Evolutionary conservation across 2,329 filamentous ascomycete species (phyloP).

Genomic region (Pseudogymnoascus sp.): DNA sequence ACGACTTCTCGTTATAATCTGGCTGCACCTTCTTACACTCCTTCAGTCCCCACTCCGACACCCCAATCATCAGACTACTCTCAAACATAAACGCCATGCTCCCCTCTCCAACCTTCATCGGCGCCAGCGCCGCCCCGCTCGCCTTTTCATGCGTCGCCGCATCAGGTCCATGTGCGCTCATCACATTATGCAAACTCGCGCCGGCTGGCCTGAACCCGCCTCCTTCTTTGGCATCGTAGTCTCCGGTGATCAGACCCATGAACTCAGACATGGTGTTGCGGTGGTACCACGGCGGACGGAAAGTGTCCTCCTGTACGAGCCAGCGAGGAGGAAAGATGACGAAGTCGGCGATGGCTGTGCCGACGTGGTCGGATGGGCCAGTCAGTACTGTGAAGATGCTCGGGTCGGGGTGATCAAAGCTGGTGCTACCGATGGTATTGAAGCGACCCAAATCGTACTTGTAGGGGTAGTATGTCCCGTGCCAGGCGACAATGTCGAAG

Average conservation of each 20-base stretch:
- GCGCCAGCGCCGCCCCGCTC: conserved; percentile 45
- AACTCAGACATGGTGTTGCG: conserved; percentile 60
- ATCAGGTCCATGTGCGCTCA: conserved; percentile 56
- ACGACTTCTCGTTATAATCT: conserved; percentile 63
- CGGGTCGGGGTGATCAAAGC: conserved; percentile 71
- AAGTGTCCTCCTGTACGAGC: conserved; percentile 54
- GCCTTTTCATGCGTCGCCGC: conserved; percentile 48
- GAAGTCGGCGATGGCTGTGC: conserved; percentile 56
- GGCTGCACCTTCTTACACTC: conserved; percentile 61
- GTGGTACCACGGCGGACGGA: conserved; percentile 57
- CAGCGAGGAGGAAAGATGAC: conserved; percentile 59
- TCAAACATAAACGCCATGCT: conserved; percentile 62
- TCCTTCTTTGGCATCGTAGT: conserved; percentile 52
- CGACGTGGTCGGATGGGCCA: conserved; percentile 46
- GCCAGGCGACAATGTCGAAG: conserved; percentile 75
- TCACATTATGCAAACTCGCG: conserved; percentile 55
- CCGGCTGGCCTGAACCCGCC: conserved; percentile 55
- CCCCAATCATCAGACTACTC: conserved; percentile 60
- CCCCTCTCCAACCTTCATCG: conserved; percentile 49
- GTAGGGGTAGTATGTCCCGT: conserved; percentile 72
- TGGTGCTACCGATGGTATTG: conserved; percentile 65
- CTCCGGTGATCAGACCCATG: conserved; percentile 56
- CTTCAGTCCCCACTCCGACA: conserved; percentile 66
- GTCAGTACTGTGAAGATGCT: conserved; percentile 66
- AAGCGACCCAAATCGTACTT: conserved; percentile 77